phyloP scores from a whole-genome alignment of 331 rosid species.

The Pyracantha coccinea region DNA sequence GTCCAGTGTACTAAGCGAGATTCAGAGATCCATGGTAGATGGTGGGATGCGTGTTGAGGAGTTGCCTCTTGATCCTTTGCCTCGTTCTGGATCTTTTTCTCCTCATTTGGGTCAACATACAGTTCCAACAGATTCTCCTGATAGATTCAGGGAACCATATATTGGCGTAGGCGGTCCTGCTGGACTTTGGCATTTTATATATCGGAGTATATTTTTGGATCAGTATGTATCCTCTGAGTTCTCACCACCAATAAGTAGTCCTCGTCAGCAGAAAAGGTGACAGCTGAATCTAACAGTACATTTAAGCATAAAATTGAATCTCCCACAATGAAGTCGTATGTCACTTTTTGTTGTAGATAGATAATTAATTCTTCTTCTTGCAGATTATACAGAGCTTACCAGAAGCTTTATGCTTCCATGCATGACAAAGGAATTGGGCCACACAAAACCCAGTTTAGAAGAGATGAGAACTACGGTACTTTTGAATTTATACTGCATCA shows the following conservation, averaged over 20 bases:
- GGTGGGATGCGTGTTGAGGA: slow-evolving; percentile 98
- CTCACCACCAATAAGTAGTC: slow-evolving; percentile 54
- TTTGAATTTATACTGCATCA: not conserved
- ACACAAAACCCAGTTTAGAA: slow-evolving; percentile 90
- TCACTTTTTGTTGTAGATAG: not conserved
- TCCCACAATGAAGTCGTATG: not conserved
- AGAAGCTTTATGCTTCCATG: slow-evolving; percentile 85
- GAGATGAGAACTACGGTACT: slow-evolving; percentile 93
- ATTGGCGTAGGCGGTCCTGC: slow-evolving; percentile 71
- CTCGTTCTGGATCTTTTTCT: slow-evolving; percentile 47
- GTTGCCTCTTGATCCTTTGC: slow-evolving; percentile 56
- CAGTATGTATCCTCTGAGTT: slow-evolving; percentile 94
- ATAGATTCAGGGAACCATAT: slow-evolving; percentile 53
- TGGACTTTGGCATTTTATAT: slow-evolving; percentile 97
- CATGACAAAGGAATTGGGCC: slow-evolving; percentile 80
- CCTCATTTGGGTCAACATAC: slow-evolving; percentile 57
- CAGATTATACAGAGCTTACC: slow-evolving; percentile 92
- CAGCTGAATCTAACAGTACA: not conserved
- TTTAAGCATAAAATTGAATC: not conserved
- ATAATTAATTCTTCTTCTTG: slow-evolving; percentile 26
- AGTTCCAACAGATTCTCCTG: slow-evolving; percentile 68
- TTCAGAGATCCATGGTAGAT: slow-evolving; percentile 94
- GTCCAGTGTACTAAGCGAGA: slow-evolving; percentile 83
- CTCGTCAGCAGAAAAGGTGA: slow-evolving; percentile 75
- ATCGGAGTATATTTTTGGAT: slow-evolving; percentile 86